Conservation (phyloP, 768 basidiomycete species). For the Mycena amicta region DNA sequence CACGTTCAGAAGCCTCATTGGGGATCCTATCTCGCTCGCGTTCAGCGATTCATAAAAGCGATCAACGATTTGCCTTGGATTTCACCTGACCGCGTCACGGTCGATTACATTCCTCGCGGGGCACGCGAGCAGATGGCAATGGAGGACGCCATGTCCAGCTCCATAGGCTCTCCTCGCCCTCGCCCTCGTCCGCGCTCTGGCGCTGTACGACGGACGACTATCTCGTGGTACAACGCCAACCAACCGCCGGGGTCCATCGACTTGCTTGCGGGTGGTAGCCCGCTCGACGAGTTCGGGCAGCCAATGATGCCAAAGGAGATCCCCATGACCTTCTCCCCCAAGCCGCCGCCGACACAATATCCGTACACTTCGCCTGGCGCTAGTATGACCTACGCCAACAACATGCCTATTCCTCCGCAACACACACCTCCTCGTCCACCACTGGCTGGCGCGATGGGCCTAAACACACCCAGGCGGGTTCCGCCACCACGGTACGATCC, state of each 20-base stretch:
- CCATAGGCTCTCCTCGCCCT: not conserved
- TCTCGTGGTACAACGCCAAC: slow-evolving; percentile 30
- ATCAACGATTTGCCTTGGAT: slow-evolving; percentile 51
- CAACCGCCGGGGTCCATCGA: slow-evolving; percentile 11
- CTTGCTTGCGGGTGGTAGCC: slow-evolving; percentile 6
- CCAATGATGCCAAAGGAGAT: slow-evolving; percentile 4
- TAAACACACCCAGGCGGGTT: slow-evolving; percentile 11
- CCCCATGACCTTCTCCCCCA: not conserved
- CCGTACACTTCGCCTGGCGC: slow-evolving; percentile 81
- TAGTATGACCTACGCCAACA: slow-evolving; percentile 86
- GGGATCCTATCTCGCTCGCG: slow-evolving; percentile 35
- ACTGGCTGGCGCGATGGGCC: not conserved
- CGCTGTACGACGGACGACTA: slow-evolving; percentile 23
- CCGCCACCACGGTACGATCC: slow-evolving; percentile 7
- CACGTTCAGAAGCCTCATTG: slow-evolving; percentile 37
- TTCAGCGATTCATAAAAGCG: slow-evolving; percentile 36
- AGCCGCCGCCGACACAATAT: not conserved
- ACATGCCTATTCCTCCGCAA: slow-evolving; percentile 44
- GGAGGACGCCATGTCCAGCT: not conserved
- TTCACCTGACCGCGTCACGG: slow-evolving; percentile 41
- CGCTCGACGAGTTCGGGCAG: slow-evolving; percentile 7
- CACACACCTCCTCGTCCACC: not conserved
- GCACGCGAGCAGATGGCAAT: slow-evolving; percentile 8
- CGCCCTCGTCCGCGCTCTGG: not conserved
- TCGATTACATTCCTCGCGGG: slow-evolving; percentile 45